Percentiles rank a stretch among this genome's conserved stretches.
phyloP scores from a whole-genome alignment of 129 eudicot genomes.

The Ambrosia artemisiifolia region DNA sequence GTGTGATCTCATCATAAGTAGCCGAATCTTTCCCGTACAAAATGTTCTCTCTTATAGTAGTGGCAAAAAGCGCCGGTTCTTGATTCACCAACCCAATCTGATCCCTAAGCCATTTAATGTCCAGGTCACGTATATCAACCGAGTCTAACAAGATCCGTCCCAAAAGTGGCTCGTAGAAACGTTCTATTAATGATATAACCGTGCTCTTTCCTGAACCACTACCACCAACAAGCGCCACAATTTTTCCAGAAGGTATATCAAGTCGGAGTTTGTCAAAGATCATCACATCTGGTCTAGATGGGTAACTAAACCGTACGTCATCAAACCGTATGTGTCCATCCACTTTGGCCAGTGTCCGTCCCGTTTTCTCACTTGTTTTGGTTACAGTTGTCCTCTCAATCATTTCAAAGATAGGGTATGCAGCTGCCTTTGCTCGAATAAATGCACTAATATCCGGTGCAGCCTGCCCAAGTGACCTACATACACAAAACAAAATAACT shows the following conservation, averaged over 20 bases:
- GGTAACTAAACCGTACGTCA: conserved; percentile 87
- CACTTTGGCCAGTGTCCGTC: conserved; percentile 49
- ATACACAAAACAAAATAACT: conserved; percentile 1
- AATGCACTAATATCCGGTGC: conserved; percentile 98
- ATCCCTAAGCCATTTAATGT: conserved; percentile 82
- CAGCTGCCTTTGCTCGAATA: conserved; percentile 84
- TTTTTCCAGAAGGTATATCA: conserved; percentile 85
- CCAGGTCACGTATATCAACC: conserved; percentile 59
- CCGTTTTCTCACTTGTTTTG: conserved; percentile 50
- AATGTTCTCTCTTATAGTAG: conserved; percentile 86
- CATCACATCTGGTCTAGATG: conserved; percentile 86
- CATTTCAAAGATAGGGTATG: conserved; percentile 92
- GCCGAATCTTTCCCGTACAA: conserved; percentile 91
- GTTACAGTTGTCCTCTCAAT: conserved; percentile 64
- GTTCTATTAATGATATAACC: conserved; percentile 83
- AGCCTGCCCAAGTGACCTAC: conserved; percentile 95
- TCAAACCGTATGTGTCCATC: conserved; percentile 83
- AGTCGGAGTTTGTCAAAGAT: conserved; percentile 65
- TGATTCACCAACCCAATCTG: conserved; percentile 95
- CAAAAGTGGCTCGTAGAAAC: conserved; percentile 85
- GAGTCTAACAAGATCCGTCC: conserved; percentile 80
- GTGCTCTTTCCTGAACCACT: conserved; percentile 99
- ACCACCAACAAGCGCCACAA: conserved; percentile 95
- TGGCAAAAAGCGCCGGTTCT: conserved; percentile 97
- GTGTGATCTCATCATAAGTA: conserved; percentile 74